Evolutionary conservation across 306 rosid genomes (phyloP), one percentile per base, ranked within the genome.

Genomic region (Pueraria montana): DNA sequence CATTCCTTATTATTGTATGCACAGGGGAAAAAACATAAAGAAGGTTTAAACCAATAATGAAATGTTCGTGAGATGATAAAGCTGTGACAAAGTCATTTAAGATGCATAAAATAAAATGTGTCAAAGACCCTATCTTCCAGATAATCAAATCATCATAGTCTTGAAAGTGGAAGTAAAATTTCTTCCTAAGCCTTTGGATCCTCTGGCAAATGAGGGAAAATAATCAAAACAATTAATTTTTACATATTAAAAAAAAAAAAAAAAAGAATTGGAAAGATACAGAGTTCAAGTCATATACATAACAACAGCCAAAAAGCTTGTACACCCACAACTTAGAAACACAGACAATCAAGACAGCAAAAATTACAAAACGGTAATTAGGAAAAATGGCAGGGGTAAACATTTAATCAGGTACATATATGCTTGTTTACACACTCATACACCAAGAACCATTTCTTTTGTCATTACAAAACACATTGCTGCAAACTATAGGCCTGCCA

Each of bases 131-230:
- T 85, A 96, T 98, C 99, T 94, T 96, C 95, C 91, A 94, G 83
- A 96, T 92, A 52, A 96, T 89, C 88, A 96, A 89, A 89, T 96
- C 94, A 49, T 86, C 92, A 81, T 92, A 96, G 81, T 92, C 99
- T 89, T 94, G 99, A 80, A 93, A 96, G 87, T 92, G 97, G 88
- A 91, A 92, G 91, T 96, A 94, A 85, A 96, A 96, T 80, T 86
- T 94, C 92, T 87, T 93, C 92, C 94, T 91, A 84, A 96, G 87
- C 73, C 83, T 32, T 81, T 92, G 97, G 70, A 86, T 91, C 90
- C 99, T 92, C 99, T 96, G 91, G 26, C 78, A 69, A 45, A 79
- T 55, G 55, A 30, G 73, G n/a, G 11, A 32, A 11, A n/a, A 8
- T 26, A 79, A 87, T 74, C 72, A 62, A 74, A 84, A 48, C n/a